Base-by-base conservation (phyloP, 2,329 filamentous ascomycete genomes). In the Penicillium thymicola region DNA sequence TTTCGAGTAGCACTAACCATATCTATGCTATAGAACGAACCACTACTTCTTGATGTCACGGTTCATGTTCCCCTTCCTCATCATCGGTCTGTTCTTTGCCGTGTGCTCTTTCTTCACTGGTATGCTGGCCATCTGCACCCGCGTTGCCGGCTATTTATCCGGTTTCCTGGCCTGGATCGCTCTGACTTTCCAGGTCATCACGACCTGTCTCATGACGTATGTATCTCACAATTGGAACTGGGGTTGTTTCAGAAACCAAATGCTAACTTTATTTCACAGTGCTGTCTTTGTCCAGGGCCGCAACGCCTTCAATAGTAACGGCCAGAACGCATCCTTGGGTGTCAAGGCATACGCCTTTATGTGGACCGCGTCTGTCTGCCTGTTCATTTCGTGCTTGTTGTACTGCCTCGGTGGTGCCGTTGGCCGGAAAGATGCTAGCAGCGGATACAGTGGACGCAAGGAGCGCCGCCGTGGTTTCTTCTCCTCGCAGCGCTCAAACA, bases 21-120 rank as follows among this genome's bases (percentile, higher is more conserved):
- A 60, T n/a, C 67, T 13, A 18, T 30, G 10, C 14, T 76, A 37
- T 56, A 80, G 88, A 37, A 76, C 78, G 10, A 80, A 85, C 64
- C 84, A 79, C 60, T 96, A 87, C 80, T 97, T 83, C 78, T 90
- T 92, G 76, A 82, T 94, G 70, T 95, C 91, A 78, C 85, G 93
- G 40, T 96, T 97, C 79, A 89, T 90, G 74, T 97, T 93, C 84
- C 90, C 92, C 37, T 94, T 96, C 75, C 89, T 89, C 78, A 79
- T 97, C 55, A 87, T 97, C 63, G 85, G 86, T 18, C 83, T 97
- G 37, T 86, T 96, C 80, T 94, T 96, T 73, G 84, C 71, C 44
- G 74, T 77, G 14, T 60, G 70, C 54, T 75, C 77, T 2, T 72
- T 82, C 16, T 69, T 81, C 57, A 73, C 74, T 28, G 78, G 81